Percentiles rank a stretch among this genome's conserved stretches.
Evolutionary conservation across 192 early-diverging fungal species (phyloP).

Genomic region (Backusella circina): DNA sequence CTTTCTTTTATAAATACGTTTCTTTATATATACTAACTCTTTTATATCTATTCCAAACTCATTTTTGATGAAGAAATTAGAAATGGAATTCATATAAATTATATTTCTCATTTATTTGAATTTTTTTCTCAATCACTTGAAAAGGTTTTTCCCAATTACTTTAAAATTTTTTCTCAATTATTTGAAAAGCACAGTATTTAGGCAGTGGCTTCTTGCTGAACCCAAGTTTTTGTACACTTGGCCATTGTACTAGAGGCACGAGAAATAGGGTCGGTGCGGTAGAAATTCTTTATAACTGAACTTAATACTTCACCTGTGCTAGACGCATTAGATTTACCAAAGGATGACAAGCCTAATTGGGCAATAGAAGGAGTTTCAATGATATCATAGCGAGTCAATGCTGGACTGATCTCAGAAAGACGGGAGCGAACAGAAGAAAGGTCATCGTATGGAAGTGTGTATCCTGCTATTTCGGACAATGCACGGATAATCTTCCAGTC

Average conservation of each 20-base stretch:
- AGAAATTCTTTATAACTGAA: constrained; percentile 80
- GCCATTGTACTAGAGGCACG: constrained; percentile 94
- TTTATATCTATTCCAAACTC: no score
- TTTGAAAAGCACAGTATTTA: no score
- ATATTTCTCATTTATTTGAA: no score
- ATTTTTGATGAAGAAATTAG: no score
- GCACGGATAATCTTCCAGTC: constrained; percentile 99
- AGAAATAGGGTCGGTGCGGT: constrained; percentile 92
- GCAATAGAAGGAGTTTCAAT: constrained; percentile 56
- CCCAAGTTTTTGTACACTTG: constrained; percentile 69
- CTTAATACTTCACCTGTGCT: constrained; percentile 44
- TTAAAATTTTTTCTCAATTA: no score
- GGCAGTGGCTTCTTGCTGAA: constrained; percentile 2
- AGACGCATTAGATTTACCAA: constrained; percentile 36
- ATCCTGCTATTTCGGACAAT: constrained; percentile 84
- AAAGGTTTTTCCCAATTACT: no score
- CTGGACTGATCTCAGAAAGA: constrained; percentile 82
- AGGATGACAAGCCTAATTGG: constrained; percentile 57
- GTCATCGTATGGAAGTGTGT: constrained; percentile 90
- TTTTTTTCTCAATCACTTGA: no score
- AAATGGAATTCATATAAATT: no score
- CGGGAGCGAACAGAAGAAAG: constrained; percentile 73
- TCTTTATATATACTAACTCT: no score
- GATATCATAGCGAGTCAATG: constrained; percentile 71
- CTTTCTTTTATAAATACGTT: no score